A percentile compares a stretch with the other conserved stretches of the same genome.
Evolutionary conservation across 2,329 filamentous ascomycete genomes (phyloP).

Genomic region (Pestalotiopsis fici): DNA sequence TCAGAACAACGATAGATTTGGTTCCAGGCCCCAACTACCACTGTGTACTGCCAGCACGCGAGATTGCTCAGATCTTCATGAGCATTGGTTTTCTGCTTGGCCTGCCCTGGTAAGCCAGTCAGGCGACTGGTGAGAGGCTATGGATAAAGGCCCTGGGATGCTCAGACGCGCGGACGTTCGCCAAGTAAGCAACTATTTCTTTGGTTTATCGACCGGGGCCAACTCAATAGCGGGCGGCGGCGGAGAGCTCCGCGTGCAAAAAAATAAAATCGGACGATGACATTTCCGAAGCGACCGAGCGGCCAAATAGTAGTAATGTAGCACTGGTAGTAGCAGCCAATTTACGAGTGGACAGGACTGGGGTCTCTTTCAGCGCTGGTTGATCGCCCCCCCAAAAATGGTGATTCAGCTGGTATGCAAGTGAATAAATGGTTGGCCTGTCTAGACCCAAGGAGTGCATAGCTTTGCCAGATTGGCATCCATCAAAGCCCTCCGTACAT

Average conservation of each 20-base stretch:
- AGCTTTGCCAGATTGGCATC: neutral
- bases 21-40: too few relatives aligned
- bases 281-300: neutral
- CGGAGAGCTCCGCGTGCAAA: neutral
- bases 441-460: neutral
- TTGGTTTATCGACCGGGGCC: neutral
- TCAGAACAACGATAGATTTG: too few relatives aligned
- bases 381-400: neutral
- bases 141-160: neutral
- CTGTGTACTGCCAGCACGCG: too few relatives aligned
- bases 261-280: neutral
- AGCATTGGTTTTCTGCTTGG: neutral
- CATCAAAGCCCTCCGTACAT: neutral
- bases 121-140: too few relatives aligned
- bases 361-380: too few relatives aligned
- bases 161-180: neutral
- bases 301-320: neutral
- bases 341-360: too few relatives aligned
- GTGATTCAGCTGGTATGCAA: neutral
- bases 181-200: neutral
- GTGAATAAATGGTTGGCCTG: neutral
- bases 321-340: too few relatives aligned
- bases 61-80: neutral
- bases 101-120: too few relatives aligned
- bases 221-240: neutral